Evolutionary conservation across 2,329 filamentous ascomycete genomes (phyloP).

Genomic region (Penicillium freii): DNA sequence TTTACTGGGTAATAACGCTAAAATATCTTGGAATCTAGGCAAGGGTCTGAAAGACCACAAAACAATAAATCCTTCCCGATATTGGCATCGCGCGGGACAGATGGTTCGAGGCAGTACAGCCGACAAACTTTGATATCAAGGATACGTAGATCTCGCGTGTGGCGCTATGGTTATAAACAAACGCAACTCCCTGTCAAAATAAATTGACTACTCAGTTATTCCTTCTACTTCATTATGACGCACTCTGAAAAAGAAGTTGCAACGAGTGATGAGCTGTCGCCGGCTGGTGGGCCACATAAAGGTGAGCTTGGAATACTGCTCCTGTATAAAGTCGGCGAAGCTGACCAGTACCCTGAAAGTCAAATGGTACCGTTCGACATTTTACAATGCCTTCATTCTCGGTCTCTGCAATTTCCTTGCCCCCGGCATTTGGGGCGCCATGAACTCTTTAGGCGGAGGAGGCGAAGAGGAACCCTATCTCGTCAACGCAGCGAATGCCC

Average conservation of each 20-base stretch:
- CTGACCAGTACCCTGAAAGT: slow-evolving; percentile 39
- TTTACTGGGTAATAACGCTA: neutral
- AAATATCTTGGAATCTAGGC: neutral
- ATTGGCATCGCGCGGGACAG: slow-evolving; percentile 17
- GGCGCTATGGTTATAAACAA: neutral
- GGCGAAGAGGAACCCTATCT: slow-evolving; percentile 64
- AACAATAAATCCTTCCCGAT: neutral
- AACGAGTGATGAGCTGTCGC: slow-evolving; percentile 21
- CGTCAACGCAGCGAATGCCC: slow-evolving; percentile 67
- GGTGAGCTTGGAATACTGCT: slow-evolving; percentile 10
- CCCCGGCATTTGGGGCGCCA: slow-evolving; percentile 69
- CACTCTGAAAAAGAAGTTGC: slow-evolving; percentile 16
- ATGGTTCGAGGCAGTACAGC: neutral
- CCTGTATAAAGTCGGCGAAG: neutral
- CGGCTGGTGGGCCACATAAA: slow-evolving; percentile 1
- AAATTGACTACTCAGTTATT: neutral
- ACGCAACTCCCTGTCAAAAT: neutral
- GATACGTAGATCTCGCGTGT: slow-evolving; percentile 1
- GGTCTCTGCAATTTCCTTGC: slow-evolving; percentile 69
- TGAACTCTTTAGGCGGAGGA: slow-evolving; percentile 71
- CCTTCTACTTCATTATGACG: slow-evolving; percentile 8
- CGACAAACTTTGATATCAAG: neutral
- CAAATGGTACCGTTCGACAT: slow-evolving; percentile 69
- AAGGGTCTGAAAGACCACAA: neutral
- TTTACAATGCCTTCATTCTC: slow-evolving; percentile 70